Conservation (phyloP, 805 yeast species). For the Wickerhamiella qilinensis region DNA sequence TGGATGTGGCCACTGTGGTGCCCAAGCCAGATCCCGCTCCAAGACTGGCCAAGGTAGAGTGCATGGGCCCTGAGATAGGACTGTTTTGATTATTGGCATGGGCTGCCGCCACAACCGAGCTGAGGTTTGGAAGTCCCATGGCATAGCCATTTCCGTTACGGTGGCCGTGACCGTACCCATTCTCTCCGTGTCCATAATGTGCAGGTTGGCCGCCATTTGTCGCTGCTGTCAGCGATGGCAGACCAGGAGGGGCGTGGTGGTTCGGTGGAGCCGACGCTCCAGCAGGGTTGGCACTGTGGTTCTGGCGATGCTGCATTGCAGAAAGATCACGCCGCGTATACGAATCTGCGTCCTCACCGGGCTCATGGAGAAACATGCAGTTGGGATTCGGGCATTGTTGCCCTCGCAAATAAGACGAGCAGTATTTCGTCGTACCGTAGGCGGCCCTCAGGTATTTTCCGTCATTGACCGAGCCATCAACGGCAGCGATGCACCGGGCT, state of each 20-base stretch:
- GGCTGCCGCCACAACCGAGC: too few relatives aligned
- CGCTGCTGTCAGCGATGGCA: slow-evolving; percentile 2
- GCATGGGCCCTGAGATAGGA: too few relatives aligned
- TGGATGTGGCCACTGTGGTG: not conserved
- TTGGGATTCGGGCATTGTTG: slow-evolving; percentile 96
- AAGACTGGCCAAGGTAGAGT: not conserved
- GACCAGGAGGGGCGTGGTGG: slow-evolving; percentile 1
- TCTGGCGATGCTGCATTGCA: slow-evolving; percentile 37
- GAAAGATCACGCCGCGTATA: slow-evolving; percentile 79
- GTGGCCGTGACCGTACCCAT: too few relatives aligned
- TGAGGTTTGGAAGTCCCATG: too few relatives aligned
- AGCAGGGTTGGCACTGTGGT: slow-evolving; percentile 4
- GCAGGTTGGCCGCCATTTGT: not conserved
- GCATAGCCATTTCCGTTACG: too few relatives aligned
- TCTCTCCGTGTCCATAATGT: too few relatives aligned
- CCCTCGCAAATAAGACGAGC: slow-evolving; percentile 89
- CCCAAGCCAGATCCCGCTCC: not conserved
- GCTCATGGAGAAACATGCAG: slow-evolving; percentile 98
- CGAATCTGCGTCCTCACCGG: slow-evolving; percentile 98
- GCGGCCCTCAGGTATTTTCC: slow-evolving; percentile 86
- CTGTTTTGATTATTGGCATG: too few relatives aligned
- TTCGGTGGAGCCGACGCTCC: slow-evolving; percentile 1
- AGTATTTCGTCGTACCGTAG: slow-evolving; percentile 95
- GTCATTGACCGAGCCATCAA: slow-evolving; percentile 83
- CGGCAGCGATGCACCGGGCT: slow-evolving; percentile 76